phyloP scores from a whole-genome alignment of 371 early-diverging fungal genomes.

The Mucor saturninus region DNA sequence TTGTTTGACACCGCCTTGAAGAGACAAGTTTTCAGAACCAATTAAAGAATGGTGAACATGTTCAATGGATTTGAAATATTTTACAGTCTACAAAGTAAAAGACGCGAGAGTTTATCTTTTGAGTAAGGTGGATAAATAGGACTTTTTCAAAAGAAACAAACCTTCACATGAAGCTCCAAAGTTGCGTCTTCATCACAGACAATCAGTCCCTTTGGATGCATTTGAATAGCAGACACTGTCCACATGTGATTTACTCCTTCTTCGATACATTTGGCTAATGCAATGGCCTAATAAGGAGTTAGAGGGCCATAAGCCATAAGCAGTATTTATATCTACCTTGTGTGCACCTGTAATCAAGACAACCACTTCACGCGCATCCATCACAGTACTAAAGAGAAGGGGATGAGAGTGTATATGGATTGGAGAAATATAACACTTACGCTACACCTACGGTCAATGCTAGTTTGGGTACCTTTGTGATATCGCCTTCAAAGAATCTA shows the following conservation, averaged over 20 bases:
- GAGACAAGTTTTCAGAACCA: slow-evolving; percentile 78
- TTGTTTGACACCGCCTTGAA: slow-evolving; percentile 63
- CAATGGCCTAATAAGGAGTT: slow-evolving; percentile 57
- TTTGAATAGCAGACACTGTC: slow-evolving; percentile 87
- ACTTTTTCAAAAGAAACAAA: background rate
- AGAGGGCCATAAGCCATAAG: background rate
- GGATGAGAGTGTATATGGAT: too few species aligned
- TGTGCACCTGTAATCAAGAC: slow-evolving; percentile 86
- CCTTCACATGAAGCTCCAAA: slow-evolving; percentile 82
- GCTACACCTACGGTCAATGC: slow-evolving; percentile 88
- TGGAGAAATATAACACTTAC: slow-evolving; percentile 41
- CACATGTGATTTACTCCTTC: slow-evolving; percentile 88
- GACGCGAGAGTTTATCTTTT: background rate
- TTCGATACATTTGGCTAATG: slow-evolving; percentile 85
- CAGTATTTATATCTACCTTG: slow-evolving; percentile 44
- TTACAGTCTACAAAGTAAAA: slow-evolving; percentile 64
- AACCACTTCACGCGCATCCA: slow-evolving; percentile 86
- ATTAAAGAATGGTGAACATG: slow-evolving; percentile 84
- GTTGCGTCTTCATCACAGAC: slow-evolving; percentile 91
- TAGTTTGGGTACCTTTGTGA: slow-evolving; percentile 85
- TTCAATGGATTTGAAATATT: slow-evolving; percentile 90
- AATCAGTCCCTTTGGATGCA: slow-evolving; percentile 82
- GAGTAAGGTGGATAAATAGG: background rate
- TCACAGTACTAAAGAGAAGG: slow-evolving; percentile 73
- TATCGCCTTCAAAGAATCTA: slow-evolving; percentile 85